phyloP scores from a whole-genome alignment of 2,329 filamentous ascomycete genomes.

The Fusarium sp. region DNA sequence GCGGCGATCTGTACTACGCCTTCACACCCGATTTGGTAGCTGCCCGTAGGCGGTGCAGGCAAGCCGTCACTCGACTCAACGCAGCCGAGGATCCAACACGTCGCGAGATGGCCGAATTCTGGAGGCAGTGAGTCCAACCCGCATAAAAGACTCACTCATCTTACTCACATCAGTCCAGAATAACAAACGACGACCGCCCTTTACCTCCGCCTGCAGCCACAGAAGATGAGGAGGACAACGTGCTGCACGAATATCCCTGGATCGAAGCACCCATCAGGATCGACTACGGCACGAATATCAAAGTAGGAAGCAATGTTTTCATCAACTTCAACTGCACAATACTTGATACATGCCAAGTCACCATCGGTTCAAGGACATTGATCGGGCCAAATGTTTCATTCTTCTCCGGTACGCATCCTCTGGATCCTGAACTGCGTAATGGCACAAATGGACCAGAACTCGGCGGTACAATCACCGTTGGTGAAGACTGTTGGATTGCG shows the following conservation, averaged over 20 bases:
- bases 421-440: constrained; percentile 77
- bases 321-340: constrained; percentile 79
- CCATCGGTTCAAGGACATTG: constrained; percentile 78
- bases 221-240: constrained; percentile 68
- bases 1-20: constrained; percentile 76
- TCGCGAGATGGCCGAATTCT: constrained; percentile 70
- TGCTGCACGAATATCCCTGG: constrained; percentile 72
- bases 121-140: constrained; percentile 68
- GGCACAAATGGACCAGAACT: constrained; percentile 78
- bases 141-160: rapidly evolving
- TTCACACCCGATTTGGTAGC: constrained; percentile 74
- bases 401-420: constrained; percentile 77
- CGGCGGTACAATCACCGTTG: constrained; percentile 77
- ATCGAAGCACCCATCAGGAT: constrained; percentile 73
- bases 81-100: constrained; percentile 66
- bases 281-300: constrained; percentile 82
- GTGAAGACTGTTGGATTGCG: constrained; percentile 83
- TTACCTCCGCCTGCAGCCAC: constrained; percentile 67
- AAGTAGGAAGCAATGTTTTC: constrained; percentile 71
- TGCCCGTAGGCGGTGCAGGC: constrained; percentile 68
- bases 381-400: constrained; percentile 81
- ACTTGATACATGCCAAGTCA: constrained; percentile 78
- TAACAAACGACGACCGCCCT: constrained; percentile 67
- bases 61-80: constrained; percentile 71
- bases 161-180: constrained; percentile 51